Evolutionary conservation across 2,329 filamentous ascomycete genomes (phyloP).

Genomic region (Mycosphaerella sp.): DNA sequence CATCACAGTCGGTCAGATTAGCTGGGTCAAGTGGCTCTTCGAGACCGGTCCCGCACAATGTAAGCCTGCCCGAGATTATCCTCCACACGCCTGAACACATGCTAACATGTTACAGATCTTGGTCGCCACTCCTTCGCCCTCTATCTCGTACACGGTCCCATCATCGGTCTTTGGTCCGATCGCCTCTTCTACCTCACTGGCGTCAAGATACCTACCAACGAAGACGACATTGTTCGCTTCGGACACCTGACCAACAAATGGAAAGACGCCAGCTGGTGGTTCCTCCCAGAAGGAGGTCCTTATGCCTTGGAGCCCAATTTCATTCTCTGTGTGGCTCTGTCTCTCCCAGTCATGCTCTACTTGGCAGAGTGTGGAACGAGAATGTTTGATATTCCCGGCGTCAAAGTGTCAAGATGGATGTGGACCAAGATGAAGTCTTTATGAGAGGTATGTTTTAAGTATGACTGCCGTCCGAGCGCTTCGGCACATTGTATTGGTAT

Average conservation of each 20-base stretch:
- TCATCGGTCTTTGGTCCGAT: constrained; percentile 54
- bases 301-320: constrained; percentile 26
- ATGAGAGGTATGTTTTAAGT: background rate
- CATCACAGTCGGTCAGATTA: constrained; percentile 22
- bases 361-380: constrained; percentile 26
- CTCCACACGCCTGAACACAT: background rate
- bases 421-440: constrained; percentile 20
- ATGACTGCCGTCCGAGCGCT: constrained; percentile 1
- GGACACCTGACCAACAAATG: constrained; percentile 20
- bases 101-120: constrained; percentile 38
- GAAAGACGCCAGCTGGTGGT: constrained; percentile 25
- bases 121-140: constrained; percentile 57
- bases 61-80: constrained; percentile 5
- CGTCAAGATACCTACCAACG: constrained; percentile 20
- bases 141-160: constrained; percentile 59
- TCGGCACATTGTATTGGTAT: constrained; percentile 4
- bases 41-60: constrained; percentile 24
- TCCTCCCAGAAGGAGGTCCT: constrained; percentile 22
- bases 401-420: constrained; percentile 22
- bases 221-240: constrained; percentile 18
- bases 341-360: constrained; percentile 26
- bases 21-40: constrained; percentile 23
- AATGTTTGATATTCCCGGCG: constrained; percentile 24
- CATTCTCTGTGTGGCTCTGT: constrained; percentile 22
- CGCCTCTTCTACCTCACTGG: constrained; percentile 26